Conservation (phyloP, 768 basidiomycete genomes). For the Russula lepida region DNA sequence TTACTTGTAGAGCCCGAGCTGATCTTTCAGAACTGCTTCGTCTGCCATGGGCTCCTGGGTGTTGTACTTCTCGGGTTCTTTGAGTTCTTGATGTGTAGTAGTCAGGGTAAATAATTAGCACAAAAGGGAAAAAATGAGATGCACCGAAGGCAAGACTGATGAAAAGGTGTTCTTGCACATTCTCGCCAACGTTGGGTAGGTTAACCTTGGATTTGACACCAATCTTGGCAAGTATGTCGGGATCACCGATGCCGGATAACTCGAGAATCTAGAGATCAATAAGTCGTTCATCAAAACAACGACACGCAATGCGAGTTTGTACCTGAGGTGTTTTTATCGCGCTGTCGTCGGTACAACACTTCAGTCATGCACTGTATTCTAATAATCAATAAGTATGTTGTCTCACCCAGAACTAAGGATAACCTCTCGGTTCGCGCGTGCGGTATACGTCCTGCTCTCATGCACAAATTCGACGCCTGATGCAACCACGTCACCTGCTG, state of each 20-base stretch:
- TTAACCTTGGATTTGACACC: conserved; percentile 35
- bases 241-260: conserved; percentile 48
- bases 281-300: neutral
- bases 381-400: neutral
- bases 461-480: conserved; percentile 31
- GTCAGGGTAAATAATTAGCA: neutral
- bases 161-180: conserved; percentile 45
- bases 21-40: conserved; percentile 24
- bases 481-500: conserved; percentile 22
- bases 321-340: conserved; percentile 32
- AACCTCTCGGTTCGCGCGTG: conserved; percentile 34
- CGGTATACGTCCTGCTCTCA: conserved; percentile 25
- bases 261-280: conserved; percentile 38
- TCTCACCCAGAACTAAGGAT: conserved; percentile 37
- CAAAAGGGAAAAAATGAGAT: neutral
- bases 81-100: conserved; percentile 25
- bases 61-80: conserved; percentile 24
- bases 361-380: neutral
- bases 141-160: conserved; percentile 25
- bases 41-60: conserved; percentile 29
- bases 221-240: conserved; percentile 31
- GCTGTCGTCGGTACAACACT: conserved; percentile 15
- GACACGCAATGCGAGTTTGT: neutral
- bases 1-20: conserved; percentile 29
- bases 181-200: conserved; percentile 43